A percentile compares a stretch with the other conserved stretches of the same genome.
Conservation (phyloP, 2,329 filamentous ascomycete genomes). For the Fusarium musae region DNA sequence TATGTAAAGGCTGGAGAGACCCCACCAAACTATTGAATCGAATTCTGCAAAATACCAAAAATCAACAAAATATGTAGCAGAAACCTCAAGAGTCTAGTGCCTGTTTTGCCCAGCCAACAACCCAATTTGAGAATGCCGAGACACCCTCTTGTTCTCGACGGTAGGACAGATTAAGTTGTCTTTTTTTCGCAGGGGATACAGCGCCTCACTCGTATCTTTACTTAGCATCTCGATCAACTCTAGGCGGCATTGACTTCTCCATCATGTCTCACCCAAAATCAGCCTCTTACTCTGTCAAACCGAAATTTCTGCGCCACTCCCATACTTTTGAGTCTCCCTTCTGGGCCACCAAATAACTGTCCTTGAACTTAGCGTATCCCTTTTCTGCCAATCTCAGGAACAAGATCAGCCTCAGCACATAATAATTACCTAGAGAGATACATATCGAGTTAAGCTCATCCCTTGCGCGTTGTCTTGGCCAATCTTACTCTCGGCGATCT, state of each 20-base stretch:
- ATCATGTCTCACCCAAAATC: conserved; percentile 30
- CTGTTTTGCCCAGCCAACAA: conserved; percentile 20
- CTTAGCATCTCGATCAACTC: conserved; percentile 1
- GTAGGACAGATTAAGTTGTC: conserved; percentile 8
- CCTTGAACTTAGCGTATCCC: conserved; percentile 12
- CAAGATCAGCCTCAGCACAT: conserved; percentile 15
- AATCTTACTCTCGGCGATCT: conserved; percentile 16
- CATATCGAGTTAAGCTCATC: conserved; percentile 11
- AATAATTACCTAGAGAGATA: neutral
- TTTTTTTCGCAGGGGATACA: neutral
- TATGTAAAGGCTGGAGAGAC: conserved; percentile 4
- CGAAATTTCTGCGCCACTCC: conserved; percentile 26
- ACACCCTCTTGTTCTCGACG: conserved; percentile 28
- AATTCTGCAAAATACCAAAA: conserved; percentile 2
- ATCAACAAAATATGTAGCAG: neutral
- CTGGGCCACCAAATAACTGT: conserved; percentile 3
- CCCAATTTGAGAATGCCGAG: conserved; percentile 24
- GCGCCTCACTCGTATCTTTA: conserved; percentile 29
- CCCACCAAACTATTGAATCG: conserved; percentile 31
- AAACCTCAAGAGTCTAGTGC: conserved; percentile 29
- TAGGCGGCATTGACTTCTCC: conserved; percentile 15
- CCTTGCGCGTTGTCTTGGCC: conserved; percentile 18
- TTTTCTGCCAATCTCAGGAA: conserved; percentile 22
- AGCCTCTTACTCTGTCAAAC: conserved; percentile 35
- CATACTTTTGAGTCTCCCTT: conserved; percentile 36